Percentiles rank a stretch among this genome's conserved stretches.
phyloP scores from a whole-genome alignment of 768 basidiomycete species.

The Suillus lakei region DNA sequence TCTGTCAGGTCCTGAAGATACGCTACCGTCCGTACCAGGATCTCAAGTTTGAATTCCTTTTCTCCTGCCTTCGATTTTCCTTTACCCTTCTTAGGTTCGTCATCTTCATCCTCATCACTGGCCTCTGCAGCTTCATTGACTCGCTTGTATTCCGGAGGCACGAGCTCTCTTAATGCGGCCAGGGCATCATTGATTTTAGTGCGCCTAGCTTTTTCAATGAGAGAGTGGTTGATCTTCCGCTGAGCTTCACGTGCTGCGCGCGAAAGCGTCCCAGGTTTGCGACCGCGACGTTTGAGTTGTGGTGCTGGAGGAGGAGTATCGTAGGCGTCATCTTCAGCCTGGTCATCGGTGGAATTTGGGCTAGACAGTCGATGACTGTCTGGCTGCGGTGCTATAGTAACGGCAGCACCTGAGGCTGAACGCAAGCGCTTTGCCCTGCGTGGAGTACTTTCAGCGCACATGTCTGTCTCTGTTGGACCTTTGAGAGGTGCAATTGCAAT shows the following conservation, averaged over 20 bases:
- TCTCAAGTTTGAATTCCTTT: slow-evolving; percentile 93
- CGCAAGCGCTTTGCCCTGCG: slow-evolving; percentile 50
- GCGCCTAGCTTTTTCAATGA: slow-evolving; percentile 91
- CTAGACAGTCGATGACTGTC: slow-evolving; percentile 6
- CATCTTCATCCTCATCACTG: slow-evolving; percentile 39
- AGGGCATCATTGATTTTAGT: slow-evolving; percentile 97
- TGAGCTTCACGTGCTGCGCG: slow-evolving; percentile 83
- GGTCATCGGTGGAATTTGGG: slow-evolving; percentile 23
- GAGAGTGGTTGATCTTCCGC: slow-evolving; percentile 91
- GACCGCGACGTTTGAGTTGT: slow-evolving; percentile 64
- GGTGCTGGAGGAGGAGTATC: slow-evolving; percentile 25
- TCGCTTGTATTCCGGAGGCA: slow-evolving; percentile 62
- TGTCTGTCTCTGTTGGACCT: slow-evolving; percentile 20
- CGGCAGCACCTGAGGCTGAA: slow-evolving; percentile 20
- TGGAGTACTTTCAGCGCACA: slow-evolving; percentile 46
- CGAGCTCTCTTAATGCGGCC: slow-evolving; percentile 73
- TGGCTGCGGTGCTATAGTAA: slow-evolving; percentile 8
- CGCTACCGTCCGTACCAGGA: slow-evolving; percentile 80
- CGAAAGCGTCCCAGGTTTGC: slow-evolving; percentile 72
- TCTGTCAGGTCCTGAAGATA: slow-evolving; percentile 75
- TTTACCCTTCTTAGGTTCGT: slow-evolving; percentile 34
- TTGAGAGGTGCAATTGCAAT: slow-evolving; percentile 26
- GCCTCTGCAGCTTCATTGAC: slow-evolving; percentile 33
- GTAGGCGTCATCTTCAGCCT: slow-evolving; percentile 33
- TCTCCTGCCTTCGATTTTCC: slow-evolving; percentile 52